Conservation (phyloP, 1,284 basidiomycete genomes). For the Laetiporus sulphureus region DNA sequence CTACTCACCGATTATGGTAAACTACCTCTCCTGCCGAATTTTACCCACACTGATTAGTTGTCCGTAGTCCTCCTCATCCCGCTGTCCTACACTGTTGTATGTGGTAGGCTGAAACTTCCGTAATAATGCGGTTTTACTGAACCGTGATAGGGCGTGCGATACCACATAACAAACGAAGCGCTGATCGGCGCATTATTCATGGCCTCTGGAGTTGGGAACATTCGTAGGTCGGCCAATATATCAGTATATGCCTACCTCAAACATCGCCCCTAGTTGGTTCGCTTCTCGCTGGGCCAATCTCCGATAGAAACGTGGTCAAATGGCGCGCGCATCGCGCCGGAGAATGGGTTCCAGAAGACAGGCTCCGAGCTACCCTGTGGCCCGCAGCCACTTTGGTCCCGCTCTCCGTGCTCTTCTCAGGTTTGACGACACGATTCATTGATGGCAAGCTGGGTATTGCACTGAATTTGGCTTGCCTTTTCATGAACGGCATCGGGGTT, state of each 20-base stretch:
- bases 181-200: constrained; percentile 57
- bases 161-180: constrained; percentile 52
- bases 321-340: constrained; percentile 44
- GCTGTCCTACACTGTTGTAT: constrained; percentile 36
- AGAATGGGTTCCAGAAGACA: constrained; percentile 52
- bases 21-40: constrained; percentile 3
- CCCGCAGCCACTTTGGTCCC: constrained; percentile 42
- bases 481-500: constrained; percentile 45
- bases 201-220: constrained; percentile 54
- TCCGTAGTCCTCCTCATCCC: constrained; percentile 35
- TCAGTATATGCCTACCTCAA: background rate
- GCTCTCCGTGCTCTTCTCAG: constrained; percentile 29
- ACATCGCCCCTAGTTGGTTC: constrained; percentile 11
- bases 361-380: constrained; percentile 42
- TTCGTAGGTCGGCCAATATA: constrained; percentile 31
- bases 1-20: constrained; percentile 40
- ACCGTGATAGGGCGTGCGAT: constrained; percentile 42
- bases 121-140: background rate
- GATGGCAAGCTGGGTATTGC: constrained; percentile 33
- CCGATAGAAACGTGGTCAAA: constrained; percentile 40
- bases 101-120: background rate
- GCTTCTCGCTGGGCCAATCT: constrained; percentile 43
- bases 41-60: background rate
- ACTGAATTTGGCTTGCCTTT: constrained; percentile 36
- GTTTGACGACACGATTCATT: constrained; percentile 31